Evolutionary conservation across 805 yeast species (phyloP), one percentile per base, ranked within the genome.

Genomic region (Candida silvicultrix): DNA sequence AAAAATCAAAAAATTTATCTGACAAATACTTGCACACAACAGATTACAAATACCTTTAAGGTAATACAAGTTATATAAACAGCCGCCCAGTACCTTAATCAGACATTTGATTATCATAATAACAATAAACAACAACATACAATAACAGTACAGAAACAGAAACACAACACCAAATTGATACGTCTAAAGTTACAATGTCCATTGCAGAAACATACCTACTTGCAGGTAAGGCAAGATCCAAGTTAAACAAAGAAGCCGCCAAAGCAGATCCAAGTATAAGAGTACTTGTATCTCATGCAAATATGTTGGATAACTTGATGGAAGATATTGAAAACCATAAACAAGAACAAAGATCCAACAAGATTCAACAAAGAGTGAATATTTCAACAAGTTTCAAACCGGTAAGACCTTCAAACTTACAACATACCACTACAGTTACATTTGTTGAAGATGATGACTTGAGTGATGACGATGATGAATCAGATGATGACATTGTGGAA

Each of bases 241-340:
- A 58, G 43, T 55, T 59, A 12, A 42, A 56, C 1, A 49, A 31
- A 38, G 63, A 56, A 43, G 63, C 63, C 11, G 18, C 52, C 8
- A 51, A 49, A 25, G 49, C 49, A 7, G 63, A 59, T 32, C 62
- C 52, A 34, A 47, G 57, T 39, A 41, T 59, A 19, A 47, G 63
- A 42, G 38, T 46, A 14, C 42, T 59, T 14, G 61, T 59, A 2
- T 49, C 53, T 15, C 63, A 59, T 47, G 63, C 63, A 5, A 59
- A 59, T 43, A 29, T 59, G 31, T 42, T 59, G 6, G 63, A 59
- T 31, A 44, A 52, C 40, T 40, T 59, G 7, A 50, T 57, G 56
- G 63, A 57, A 12, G 47, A 21, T 19, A 58, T 59, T 34, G 54
- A 53, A 16, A 40, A 45, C n/a, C 52, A 49, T 34, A 49, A 52